Base-by-base conservation (phyloP, 2,329 filamentous ascomycete genomes). In the Tothia fuscella region DNA sequence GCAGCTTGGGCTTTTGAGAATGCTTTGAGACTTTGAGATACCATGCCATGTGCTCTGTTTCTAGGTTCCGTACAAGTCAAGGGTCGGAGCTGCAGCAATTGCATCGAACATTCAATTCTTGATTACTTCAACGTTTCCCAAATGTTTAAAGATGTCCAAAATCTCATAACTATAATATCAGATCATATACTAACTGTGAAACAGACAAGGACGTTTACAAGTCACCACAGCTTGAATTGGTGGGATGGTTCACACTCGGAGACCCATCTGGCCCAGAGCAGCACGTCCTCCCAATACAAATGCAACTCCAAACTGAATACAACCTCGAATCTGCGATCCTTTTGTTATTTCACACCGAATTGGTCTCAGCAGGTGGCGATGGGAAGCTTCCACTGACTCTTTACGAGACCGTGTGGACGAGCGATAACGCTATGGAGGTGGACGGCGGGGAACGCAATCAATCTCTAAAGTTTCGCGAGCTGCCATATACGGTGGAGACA, bases 181-280 rank as follows among this genome's bases (percentile, higher is more conserved):
- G 22, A 5, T 45, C 17, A 26, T 24, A 31, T 12, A 24, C 13
- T 32, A n/a, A n/a, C n/a, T n/a, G n/a, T n/a, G n/a, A 49, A 43
- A 47, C 49, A 93, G 86, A 93, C 75, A 84, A 80, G 62, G 78
- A 81, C 49, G 89, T 95, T 4, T 85, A 95, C 65, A 91, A 88
- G 60, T 74, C 75, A 40, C 85, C 86, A 5, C 70, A 78, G 21
- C 78, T 96, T 17, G 72, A 72, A 46, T 71, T 96, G 41, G 86
- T 96, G 38, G 91, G 88, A 53, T 94, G 86, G 85, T 95, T 89
- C 63, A 87, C 87, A 3, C 71, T 89, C 7, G 71, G 87, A 39
- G 74, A 83, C 30, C 64, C 75, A 10, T 70, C 73, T 29, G 89
- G 88, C 3, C 91, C 91, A 12, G 58, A 80, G 58, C 52, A 67